Percentiles rank a stretch among this genome's conserved stretches.
Conservation (phyloP, 192 early-diverging fungal species). For the Obelidium mucronatum region DNA sequence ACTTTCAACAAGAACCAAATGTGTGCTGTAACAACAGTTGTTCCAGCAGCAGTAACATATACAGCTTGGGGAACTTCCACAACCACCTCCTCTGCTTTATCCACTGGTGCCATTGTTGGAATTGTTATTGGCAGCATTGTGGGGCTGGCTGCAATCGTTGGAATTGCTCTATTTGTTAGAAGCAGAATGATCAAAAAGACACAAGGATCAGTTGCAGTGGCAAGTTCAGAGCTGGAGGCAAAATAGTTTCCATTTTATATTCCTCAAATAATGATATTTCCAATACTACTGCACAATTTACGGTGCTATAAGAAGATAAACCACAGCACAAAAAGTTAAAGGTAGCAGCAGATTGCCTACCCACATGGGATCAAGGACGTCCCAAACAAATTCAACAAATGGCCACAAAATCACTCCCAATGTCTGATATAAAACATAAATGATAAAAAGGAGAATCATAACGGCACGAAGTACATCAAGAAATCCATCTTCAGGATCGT, state of each 20-base stretch:
- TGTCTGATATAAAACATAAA: conserved; percentile 1
- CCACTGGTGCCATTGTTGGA: not conserved
- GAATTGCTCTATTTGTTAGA: not conserved
- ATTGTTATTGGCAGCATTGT: conserved; percentile 8
- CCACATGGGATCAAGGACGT: not conserved
- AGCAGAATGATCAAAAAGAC: no score
- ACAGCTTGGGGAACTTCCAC: not conserved
- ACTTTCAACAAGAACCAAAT: conserved; percentile 2
- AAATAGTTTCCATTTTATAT: no score
- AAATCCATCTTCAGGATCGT: not conserved
- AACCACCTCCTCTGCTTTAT: not conserved
- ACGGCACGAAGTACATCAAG: not conserved
- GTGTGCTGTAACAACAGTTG: conserved; percentile 12
- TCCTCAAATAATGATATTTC: no score
- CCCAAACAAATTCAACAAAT: not conserved
- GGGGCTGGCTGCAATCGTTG: not conserved
- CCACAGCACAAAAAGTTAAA: not conserved
- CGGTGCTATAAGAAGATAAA: not conserved
- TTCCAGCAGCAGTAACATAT: not conserved
- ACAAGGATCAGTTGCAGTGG: no score
- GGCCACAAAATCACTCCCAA: not conserved
- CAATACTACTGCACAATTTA: no score
- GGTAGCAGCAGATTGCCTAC: conserved; percentile 1
- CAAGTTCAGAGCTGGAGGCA: no score
- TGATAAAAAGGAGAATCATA: not conserved